Evolutionary conservation across 2,329 filamentous ascomycete genomes (phyloP).

Genomic region (Sporothrix protearum): DNA sequence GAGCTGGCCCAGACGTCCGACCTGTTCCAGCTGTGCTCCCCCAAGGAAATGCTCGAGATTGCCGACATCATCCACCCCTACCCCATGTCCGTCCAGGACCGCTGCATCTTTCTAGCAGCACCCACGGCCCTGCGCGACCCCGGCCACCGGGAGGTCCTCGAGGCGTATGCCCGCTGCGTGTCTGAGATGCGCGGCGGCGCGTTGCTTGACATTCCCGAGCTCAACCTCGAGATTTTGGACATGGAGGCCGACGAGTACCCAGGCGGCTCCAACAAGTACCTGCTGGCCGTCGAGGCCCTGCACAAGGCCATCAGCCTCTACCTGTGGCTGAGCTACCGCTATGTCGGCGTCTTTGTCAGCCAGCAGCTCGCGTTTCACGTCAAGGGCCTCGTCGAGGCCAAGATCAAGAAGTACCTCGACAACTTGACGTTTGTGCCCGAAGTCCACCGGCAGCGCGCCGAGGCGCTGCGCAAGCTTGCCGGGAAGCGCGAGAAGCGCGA

Average conservation of each 20-base stretch:
- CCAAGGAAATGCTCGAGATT: conserved; percentile 61
- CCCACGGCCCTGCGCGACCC: conserved; percentile 59
- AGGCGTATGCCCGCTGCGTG: conserved; percentile 65
- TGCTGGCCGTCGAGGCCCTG: conserved; percentile 68
- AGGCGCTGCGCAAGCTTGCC: conserved; percentile 25
- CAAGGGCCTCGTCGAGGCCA: conserved; percentile 71
- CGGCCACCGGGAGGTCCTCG: conserved; percentile 49
- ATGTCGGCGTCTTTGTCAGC: conserved; percentile 72
- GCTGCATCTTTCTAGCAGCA: conserved; percentile 69
- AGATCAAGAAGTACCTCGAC: conserved; percentile 62
- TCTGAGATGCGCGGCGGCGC: conserved; percentile 63
- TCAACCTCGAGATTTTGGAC: conserved; percentile 74
- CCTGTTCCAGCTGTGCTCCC: conserved; percentile 66
- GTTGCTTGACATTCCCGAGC: conserved; percentile 65
- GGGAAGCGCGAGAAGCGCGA: conserved; percentile 25
- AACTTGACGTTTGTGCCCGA: conserved; percentile 50
- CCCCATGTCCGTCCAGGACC: conserved; percentile 66
- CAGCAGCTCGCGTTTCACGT: conserved; percentile 74
- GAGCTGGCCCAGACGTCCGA: conserved; percentile 62
- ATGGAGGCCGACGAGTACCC: conserved; percentile 43
- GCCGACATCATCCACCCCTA: conserved; percentile 73
- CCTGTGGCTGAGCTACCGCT: conserved; percentile 89
- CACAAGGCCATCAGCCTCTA: conserved; percentile 84
- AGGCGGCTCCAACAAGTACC: conserved; percentile 49
- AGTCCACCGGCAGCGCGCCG: conserved; percentile 30